These are phyloP conservation scores for Eimeria falciformis DNA, from an alignment of 169 alveolate genomes.

Conservation along the genomic window DNA sequence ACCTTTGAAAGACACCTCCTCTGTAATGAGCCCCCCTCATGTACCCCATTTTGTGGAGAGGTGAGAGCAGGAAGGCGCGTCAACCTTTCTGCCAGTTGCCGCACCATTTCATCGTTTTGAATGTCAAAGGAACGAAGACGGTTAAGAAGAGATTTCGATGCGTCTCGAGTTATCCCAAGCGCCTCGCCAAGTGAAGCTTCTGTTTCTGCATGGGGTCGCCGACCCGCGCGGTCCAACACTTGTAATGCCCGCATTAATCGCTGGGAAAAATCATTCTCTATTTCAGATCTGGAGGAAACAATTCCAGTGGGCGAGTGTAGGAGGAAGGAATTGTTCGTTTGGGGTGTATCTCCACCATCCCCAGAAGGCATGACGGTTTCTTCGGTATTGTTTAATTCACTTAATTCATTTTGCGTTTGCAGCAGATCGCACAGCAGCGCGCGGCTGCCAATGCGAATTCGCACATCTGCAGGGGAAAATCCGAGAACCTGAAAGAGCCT, in stretches of 20 bases:
- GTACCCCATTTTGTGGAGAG: not conserved
- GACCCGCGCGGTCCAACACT: slow-evolving; percentile 48
- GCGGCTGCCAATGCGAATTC: slow-evolving; percentile 77
- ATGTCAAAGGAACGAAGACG: slow-evolving; percentile 44
- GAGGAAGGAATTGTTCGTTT: not conserved
- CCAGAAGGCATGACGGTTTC: not conserved
- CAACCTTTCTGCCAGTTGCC: slow-evolving; percentile 23
- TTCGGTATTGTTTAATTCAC: not conserved
- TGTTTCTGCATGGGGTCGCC: slow-evolving; percentile 54
- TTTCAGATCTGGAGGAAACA: not conserved
- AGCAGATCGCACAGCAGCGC: slow-evolving; percentile 71
- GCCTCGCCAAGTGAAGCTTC: not conserved
- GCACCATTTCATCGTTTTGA: slow-evolving; percentile 30
- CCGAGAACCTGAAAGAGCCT: slow-evolving; percentile 72
- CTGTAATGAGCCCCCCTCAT: not conserved
- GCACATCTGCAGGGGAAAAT: slow-evolving; percentile 74
- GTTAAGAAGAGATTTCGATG: slow-evolving; percentile 1
- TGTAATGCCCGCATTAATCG: slow-evolving; percentile 46
- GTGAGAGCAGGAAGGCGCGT: not conserved
- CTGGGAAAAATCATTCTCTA: not conserved
- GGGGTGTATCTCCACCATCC: not conserved
- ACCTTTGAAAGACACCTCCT: no score
- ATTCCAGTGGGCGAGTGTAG: not conserved
- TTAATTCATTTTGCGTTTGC: slow-evolving; percentile 19
- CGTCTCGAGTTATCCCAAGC: slow-evolving; percentile 30